These are phyloP conservation scores for Graphilbum ipis-grandicollis DNA, from an alignment of 2,329 filamentous ascomycete genomes.

Conservation along the genomic window DNA sequence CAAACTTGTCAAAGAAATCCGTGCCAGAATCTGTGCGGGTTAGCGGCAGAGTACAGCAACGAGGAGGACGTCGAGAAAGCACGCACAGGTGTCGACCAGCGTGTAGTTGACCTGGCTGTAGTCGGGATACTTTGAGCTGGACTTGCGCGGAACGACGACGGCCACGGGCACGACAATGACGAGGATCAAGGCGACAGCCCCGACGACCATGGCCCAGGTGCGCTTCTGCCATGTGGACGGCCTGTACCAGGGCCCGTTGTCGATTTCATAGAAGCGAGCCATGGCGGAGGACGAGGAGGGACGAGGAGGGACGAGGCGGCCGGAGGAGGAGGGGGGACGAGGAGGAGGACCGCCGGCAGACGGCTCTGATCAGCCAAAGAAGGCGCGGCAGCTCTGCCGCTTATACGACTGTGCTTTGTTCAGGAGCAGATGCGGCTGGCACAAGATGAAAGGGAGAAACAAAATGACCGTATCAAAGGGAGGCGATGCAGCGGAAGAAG, in stretches of 20 bases:
- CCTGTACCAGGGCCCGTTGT: constrained; percentile 15
- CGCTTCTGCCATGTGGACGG: constrained; percentile 34
- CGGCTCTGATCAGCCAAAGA: no score
- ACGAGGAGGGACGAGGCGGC: background rate
- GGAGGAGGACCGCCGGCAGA: no score
- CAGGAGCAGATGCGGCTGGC: no score
- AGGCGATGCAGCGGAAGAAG: no score
- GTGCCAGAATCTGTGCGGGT: constrained; percentile 25
- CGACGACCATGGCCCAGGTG: constrained; percentile 26
- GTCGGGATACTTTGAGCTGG: constrained; percentile 27
- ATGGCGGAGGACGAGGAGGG: no score
- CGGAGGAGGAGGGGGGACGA: background rate
- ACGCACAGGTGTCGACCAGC: constrained; percentile 30
- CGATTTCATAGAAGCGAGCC: constrained; percentile 3
- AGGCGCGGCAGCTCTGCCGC: no score
- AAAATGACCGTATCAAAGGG: no score
- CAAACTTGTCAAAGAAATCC: constrained; percentile 35
- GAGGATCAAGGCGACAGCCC: constrained; percentile 22
- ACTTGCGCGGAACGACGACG: constrained; percentile 21
- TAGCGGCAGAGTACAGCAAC: background rate
- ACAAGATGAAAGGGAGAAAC: no score
- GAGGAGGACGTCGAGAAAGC: background rate
- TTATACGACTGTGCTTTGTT: no score
- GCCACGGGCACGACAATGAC: constrained; percentile 28
- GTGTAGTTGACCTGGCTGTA: constrained; percentile 29